phyloP scores from a whole-genome alignment of 2,329 filamentous ascomycete species.

The Aspergillus vadensis region DNA sequence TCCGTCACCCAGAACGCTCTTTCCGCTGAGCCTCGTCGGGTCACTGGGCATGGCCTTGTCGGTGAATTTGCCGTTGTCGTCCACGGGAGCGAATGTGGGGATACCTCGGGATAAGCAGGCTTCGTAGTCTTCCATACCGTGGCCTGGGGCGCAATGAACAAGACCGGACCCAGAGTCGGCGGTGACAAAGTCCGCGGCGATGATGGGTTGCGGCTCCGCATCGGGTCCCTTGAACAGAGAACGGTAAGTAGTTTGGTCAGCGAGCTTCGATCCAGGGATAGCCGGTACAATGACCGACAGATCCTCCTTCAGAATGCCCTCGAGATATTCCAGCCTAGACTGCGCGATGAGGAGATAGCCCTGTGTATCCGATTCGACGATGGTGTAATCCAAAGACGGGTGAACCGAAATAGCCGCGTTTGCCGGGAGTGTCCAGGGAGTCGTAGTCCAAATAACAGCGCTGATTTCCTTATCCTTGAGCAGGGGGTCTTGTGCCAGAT shows the following conservation, averaged over 20 bases:
- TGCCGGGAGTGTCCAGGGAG: slow-evolving; percentile 93
- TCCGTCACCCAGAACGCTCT: slow-evolving; percentile 71
- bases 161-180: slow-evolving; percentile 88
- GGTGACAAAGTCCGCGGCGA: slow-evolving; percentile 87
- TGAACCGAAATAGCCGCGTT: slow-evolving; percentile 88
- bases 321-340: slow-evolving; percentile 64
- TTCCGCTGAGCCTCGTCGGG: slow-evolving; percentile 67
- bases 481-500: slow-evolving; percentile 44
- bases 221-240: slow-evolving; percentile 67
- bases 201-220: slow-evolving; percentile 65
- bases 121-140: slow-evolving; percentile 95
- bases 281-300: slow-evolving; percentile 55
- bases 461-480: slow-evolving; percentile 58
- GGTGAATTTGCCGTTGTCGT: slow-evolving; percentile 80
- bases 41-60: slow-evolving; percentile 72
- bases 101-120: slow-evolving; percentile 72
- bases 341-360: slow-evolving; percentile 71
- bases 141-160: slow-evolving; percentile 92
- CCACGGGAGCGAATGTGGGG: slow-evolving; percentile 76
- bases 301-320: slow-evolving; percentile 54
- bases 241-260: slow-evolving; percentile 63
- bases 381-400: slow-evolving; percentile 69
- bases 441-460: slow-evolving; percentile 98
- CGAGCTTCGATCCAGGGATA: slow-evolving; percentile 67
- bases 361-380: slow-evolving; percentile 61